Percentiles rank a stretch among this genome's conserved stretches.
Evolutionary conservation across 495 filamentous ascomycete genomes (phyloP).

Genomic region (Penicillium argentinense): DNA sequence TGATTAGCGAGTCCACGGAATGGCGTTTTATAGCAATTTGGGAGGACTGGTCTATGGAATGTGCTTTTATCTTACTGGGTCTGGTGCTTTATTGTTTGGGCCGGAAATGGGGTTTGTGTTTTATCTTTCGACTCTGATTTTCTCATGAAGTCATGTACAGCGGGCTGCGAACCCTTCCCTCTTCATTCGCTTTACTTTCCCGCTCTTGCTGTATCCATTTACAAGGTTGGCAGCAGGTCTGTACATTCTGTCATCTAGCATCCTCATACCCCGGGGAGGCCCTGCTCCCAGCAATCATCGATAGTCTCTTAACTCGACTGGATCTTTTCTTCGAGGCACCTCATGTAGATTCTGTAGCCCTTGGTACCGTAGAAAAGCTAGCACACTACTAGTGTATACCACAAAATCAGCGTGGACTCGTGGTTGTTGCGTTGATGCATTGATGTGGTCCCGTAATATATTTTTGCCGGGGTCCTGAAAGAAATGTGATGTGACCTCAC

Average conservation of each 20-base stretch:
- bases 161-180: constrained; percentile 2
- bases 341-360: no score
- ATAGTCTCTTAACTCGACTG: background rate
- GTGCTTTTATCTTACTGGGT: constrained; percentile 4
- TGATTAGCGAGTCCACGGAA: constrained; percentile 29
- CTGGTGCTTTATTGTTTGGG: constrained; percentile 2
- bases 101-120: constrained; percentile 4
- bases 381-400: no score
- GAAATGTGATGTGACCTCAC: no score
- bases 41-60: constrained; percentile 8
- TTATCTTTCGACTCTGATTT: background rate
- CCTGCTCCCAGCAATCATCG: constrained; percentile 9
- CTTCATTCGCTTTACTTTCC: constrained; percentile 6
- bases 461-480: no score
- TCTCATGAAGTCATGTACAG: constrained; percentile 18
- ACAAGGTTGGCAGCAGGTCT: constrained; percentile 18
- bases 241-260: constrained; percentile 25
- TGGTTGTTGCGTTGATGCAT: no score
- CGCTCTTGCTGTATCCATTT: constrained; percentile 12
- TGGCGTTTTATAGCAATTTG: constrained; percentile 25
- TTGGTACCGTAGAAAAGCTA: no score
- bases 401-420: no score
- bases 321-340: background rate
- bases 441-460: no score
- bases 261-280: constrained; percentile 5